Conservation (phyloP, 2,329 filamentous ascomycete species). For the Pleurostoma richardsiae region DNA sequence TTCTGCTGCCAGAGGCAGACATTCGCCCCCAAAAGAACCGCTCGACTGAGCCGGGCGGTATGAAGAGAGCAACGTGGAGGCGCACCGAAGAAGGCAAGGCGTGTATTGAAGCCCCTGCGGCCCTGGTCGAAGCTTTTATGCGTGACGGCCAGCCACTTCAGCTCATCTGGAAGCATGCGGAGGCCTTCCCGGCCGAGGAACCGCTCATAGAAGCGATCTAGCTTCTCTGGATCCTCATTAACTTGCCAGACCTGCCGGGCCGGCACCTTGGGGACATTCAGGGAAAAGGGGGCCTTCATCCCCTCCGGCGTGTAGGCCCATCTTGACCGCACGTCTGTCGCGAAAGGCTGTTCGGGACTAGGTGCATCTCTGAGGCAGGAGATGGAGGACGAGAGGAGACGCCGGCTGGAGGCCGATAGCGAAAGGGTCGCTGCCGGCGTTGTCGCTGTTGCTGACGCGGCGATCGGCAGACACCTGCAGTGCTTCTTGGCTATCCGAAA, state of each 20-base stretch:
- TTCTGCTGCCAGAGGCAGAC: background rate
- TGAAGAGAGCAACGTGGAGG: background rate
- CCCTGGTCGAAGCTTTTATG: constrained; percentile 99
- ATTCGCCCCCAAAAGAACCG: too few species aligned
- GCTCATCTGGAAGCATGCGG: constrained; percentile 75
- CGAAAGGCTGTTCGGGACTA: background rate
- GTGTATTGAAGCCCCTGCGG: constrained; percentile 88
- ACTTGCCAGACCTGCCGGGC: constrained; percentile 55
- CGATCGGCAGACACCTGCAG: too few species aligned
- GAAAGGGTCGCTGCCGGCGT: too few species aligned
- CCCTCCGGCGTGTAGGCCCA: constrained; percentile 66
- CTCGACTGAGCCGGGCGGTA: too few species aligned
- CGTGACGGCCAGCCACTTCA: constrained; percentile 95
- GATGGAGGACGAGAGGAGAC: constrained; percentile 5
- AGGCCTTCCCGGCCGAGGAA: constrained; percentile 72
- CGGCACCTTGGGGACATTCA: constrained; percentile 51
- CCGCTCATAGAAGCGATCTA: constrained; percentile 73
- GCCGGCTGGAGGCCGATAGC: background rate
- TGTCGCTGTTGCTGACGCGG: too few species aligned
- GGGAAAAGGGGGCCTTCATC: constrained; percentile 66
- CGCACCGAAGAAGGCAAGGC: constrained; percentile 81
- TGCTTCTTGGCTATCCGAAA: too few species aligned
- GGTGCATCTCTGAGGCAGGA: background rate
- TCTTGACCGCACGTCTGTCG: constrained; percentile 38
- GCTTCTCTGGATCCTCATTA: constrained; percentile 67